Evolutionary conservation across 2,329 filamentous ascomycete genomes (phyloP), one percentile per base, ranked within the genome.

Genomic region (Tolypocladium sp.): DNA sequence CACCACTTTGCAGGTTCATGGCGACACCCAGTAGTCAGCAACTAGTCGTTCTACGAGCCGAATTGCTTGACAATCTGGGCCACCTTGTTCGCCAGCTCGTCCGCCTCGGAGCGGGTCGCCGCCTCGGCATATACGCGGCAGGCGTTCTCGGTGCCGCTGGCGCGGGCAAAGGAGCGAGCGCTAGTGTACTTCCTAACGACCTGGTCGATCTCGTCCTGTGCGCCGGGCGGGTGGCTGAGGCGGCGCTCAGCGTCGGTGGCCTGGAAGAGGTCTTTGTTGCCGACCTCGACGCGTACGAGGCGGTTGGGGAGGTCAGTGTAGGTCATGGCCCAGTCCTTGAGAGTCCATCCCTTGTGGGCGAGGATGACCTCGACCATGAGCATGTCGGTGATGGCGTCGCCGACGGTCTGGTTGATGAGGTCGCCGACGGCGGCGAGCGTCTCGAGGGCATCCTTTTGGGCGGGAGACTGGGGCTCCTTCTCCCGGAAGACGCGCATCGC

Each of bases 351-450:
- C 79, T 97, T 97, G 82, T 97, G 92, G 8, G 94, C 92, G 46
- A 99, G 87, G 65, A 97, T 94, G 40, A 93, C 90, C 76, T 99
- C 94, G 44, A 97, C 92, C 69, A 99, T 86, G 53, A 99, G 84
- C 83, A 97, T 90, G 76, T 99, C 94, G 1, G 92, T 96, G 59
- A 99, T 83, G 54, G 94, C 94, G 71, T 99, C 94, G 57, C 94
- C 94, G 54, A 97, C 93, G 1, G 94, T 94, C 79, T 99, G 94
- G 81, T 99, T 99, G 79, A 99, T 96, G 63, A 99, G 83, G 67
- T 97, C 90, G 56, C 88, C 88, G 58, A 96, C 82, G 13, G 91
- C 92, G 57, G 84, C 82, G 1, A 99, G 86, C 10, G 88, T 92
- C 58, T 96, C 90, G 17, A 97, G 83, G 2, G 93, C 91, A 67